Conservation (phyloP, 2,329 filamentous ascomycete genomes). For the Cucurbitaria berberidis region DNA sequence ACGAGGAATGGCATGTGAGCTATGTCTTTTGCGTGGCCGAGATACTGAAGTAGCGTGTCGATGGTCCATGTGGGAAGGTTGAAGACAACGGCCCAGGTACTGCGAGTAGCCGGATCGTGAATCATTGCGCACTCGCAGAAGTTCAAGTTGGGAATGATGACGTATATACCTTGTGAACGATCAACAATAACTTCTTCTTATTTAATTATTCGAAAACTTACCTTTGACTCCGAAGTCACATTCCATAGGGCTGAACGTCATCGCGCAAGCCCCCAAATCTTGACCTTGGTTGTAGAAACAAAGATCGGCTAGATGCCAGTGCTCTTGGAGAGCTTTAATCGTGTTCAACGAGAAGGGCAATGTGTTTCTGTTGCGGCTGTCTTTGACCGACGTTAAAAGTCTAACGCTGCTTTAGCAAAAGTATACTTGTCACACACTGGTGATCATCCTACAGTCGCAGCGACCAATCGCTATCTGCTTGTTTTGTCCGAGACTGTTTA, state of each 20-base stretch:
- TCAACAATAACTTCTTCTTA: not conserved
- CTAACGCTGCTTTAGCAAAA: not conserved
- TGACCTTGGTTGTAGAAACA: slow-evolving; percentile 2
- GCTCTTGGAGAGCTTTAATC: not conserved
- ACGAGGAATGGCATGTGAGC: not conserved
- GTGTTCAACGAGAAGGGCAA: not conserved
- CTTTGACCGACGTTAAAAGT: not conserved
- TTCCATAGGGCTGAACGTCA: not conserved
- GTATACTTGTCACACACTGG: not conserved
- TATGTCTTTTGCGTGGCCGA: slow-evolving; percentile 1
- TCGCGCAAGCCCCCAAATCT: slow-evolving; percentile 1
- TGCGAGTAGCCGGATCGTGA: not conserved
- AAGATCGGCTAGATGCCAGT: not conserved
- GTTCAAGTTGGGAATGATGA: not conserved
- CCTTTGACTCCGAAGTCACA: not conserved
- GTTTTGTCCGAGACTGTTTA: not conserved
- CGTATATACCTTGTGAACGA: not conserved
- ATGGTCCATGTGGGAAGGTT: not conserved
- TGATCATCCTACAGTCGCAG: not conserved
- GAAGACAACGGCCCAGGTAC: not conserved
- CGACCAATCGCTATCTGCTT: slow-evolving; percentile 1
- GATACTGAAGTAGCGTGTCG: slow-evolving; percentile 1
- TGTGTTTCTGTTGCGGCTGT: not conserved
- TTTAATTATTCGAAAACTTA: not conserved
- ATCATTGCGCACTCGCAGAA: slow-evolving; percentile 1